Percentiles rank a stretch among this genome's conserved stretches.
These are phyloP conservation scores for Trichophyton equinum DNA, from an alignment of 2,329 filamentous ascomycete genomes.

Conservation along the genomic window DNA sequence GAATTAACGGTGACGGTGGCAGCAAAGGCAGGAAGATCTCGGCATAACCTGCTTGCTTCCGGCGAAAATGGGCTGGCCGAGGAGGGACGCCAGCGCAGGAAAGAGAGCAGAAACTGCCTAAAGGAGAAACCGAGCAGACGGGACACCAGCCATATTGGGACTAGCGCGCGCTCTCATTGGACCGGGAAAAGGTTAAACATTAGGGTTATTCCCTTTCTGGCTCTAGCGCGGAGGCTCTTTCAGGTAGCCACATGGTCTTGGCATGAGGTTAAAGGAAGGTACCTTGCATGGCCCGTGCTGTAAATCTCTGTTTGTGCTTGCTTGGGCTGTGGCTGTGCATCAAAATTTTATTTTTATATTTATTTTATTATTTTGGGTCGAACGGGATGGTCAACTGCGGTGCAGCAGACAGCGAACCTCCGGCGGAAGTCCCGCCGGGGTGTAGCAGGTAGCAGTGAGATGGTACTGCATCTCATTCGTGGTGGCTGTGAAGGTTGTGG, in stretches of 20 bases:
- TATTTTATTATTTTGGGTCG: too few species aligned
- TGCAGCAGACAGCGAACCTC: too few species aligned
- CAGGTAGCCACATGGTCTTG: slow-evolving; percentile 4
- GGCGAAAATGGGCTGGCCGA: background rate
- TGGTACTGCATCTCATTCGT: background rate
- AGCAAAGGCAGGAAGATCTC: too few species aligned
- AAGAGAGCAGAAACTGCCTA: background rate
- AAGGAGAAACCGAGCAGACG: background rate
- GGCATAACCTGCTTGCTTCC: background rate
- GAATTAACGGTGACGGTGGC: too few species aligned
- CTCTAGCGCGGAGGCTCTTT: slow-evolving; percentile 2
- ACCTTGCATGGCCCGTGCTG: slow-evolving; percentile 3
- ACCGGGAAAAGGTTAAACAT: background rate
- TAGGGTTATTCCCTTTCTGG: background rate
- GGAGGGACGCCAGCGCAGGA: background rate
- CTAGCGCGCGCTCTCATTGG: background rate
- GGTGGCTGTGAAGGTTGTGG: background rate
- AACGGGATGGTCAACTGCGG: too few species aligned
- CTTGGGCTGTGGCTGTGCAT: background rate
- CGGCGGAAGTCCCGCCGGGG: background rate
- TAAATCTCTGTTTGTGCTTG: slow-evolving; percentile 1
- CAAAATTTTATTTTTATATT: background rate
- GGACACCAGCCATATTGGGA: background rate
- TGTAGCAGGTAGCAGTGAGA: background rate
- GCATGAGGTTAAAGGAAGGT: background rate